Conservation (phyloP, 2,329 filamentous ascomycete species). For the Sporothrix pallida region DNA sequence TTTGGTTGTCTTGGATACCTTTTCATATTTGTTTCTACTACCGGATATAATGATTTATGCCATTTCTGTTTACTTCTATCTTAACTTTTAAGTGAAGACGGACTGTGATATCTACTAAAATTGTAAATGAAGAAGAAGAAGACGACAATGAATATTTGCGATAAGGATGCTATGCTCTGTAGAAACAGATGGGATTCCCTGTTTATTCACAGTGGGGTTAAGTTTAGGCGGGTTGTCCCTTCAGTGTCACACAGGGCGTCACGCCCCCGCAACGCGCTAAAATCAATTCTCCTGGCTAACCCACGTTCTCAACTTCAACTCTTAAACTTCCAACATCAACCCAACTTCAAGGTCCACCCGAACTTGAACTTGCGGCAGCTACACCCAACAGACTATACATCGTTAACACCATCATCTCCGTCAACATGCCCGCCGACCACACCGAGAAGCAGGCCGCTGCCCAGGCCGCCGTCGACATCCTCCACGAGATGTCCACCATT, state of each 20-base stretch:
- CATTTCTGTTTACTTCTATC: neutral
- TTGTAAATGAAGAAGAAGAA: too few relatives aligned
- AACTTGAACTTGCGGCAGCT: neutral
- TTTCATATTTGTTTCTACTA: neutral
- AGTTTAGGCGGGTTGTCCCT: neutral
- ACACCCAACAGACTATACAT: neutral
- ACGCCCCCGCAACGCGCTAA: constrained; percentile 24
- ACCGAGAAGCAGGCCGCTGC: constrained; percentile 74
- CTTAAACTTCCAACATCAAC: constrained; percentile 4
- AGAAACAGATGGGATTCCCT: neutral
- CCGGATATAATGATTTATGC: constrained; percentile 12
- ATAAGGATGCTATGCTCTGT: too few relatives aligned
- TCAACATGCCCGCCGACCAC: constrained; percentile 52
- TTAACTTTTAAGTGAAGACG: neutral
- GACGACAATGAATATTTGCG: too few relatives aligned
- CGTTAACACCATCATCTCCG: neutral
- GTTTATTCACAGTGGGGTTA: neutral
- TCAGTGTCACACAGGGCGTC: neutral
- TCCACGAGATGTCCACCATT: constrained; percentile 85
- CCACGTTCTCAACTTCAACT: neutral
- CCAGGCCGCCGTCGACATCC: constrained; percentile 80
- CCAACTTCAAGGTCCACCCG: too few relatives aligned
- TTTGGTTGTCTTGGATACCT: constrained; percentile 25
- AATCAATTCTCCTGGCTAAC: neutral
- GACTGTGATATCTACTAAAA: too few relatives aligned